Conservation (phyloP, 2,329 filamentous ascomycete species). For the Neoarthrinium moseri region DNA sequence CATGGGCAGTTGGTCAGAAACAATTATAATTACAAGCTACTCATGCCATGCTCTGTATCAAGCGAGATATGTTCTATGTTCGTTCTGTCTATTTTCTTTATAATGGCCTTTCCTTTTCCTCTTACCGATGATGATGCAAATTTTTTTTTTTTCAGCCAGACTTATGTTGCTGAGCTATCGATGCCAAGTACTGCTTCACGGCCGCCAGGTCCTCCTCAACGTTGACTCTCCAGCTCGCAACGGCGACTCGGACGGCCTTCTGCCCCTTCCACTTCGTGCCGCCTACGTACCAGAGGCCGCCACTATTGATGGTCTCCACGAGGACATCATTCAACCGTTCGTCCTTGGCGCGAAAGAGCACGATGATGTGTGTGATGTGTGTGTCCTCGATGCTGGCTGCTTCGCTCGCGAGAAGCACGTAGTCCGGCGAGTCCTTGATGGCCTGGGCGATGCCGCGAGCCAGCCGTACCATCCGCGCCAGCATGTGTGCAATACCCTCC, state of each 20-base stretch:
- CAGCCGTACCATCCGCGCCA: conserved; percentile 70
- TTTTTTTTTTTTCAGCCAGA: background rate
- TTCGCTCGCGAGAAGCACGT: conserved; percentile 62
- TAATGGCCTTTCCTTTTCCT: too few species aligned
- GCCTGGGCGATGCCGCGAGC: conserved; percentile 66
- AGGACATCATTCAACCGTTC: conserved; percentile 62
- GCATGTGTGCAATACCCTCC: conserved; percentile 65
- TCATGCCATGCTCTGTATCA: too few species aligned
- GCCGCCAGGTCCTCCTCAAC: conserved; percentile 63
- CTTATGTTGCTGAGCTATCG: conserved; percentile 35
- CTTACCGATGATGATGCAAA: background rate
- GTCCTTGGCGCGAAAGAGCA: conserved; percentile 75
- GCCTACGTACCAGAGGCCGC: conserved; percentile 76
- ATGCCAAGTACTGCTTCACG: conserved; percentile 61
- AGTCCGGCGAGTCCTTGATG: conserved; percentile 59
- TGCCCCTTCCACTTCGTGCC: conserved; percentile 75
- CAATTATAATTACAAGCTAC: too few species aligned
- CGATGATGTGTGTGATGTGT: conserved; percentile 69
- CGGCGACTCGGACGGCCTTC: conserved; percentile 77
- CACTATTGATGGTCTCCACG: conserved; percentile 71
- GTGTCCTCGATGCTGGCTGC: conserved; percentile 47
- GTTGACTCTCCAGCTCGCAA: conserved; percentile 81
- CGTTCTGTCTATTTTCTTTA: too few species aligned
- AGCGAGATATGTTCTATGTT: too few species aligned
- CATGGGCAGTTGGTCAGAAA: too few species aligned